phyloP scores from a whole-genome alignment of 2,329 filamentous ascomycete genomes.

The Daldinia eschscholtzii region DNA sequence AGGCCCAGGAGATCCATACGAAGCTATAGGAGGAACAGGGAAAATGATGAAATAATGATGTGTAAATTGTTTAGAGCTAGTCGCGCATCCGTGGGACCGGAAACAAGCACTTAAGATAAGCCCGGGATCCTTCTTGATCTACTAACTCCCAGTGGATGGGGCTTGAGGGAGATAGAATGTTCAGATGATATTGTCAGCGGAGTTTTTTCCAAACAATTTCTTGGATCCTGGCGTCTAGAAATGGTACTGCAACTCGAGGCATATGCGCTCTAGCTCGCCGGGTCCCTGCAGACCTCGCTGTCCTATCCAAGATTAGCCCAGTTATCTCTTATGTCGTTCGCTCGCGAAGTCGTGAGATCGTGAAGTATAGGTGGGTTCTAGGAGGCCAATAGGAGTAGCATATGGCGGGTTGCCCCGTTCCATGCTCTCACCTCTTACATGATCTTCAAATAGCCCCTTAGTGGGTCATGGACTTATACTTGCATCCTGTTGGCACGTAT shows the following conservation, averaged over 20 bases:
- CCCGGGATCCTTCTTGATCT: neutral
- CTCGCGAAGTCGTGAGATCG: constrained; percentile 1
- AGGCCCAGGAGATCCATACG: neutral
- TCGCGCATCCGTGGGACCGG: neutral
- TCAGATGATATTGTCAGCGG: constrained; percentile 22
- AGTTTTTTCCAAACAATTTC: constrained; percentile 35
- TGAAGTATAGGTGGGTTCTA: neutral
- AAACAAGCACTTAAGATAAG: neutral
- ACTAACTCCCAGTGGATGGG: neutral
- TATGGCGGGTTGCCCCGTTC: constrained; percentile 1
- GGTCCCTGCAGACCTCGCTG: neutral
- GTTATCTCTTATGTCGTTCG: neutral
- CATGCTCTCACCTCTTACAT: constrained; percentile 18
- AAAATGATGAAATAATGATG: neutral
- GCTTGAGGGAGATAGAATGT: neutral
- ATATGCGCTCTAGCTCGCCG: neutral
- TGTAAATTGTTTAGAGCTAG: neutral
- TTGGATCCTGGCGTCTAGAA: neutral
- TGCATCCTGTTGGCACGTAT: constrained; percentile 19
- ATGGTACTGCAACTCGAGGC: neutral
- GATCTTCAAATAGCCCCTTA: constrained; percentile 17
- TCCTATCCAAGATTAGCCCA: neutral
- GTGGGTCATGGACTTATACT: constrained; percentile 25
- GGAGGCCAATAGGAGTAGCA: constrained; percentile 6
- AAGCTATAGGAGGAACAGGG: neutral